Evolutionary conservation across 352 stramenopile species (phyloP).

Genomic region (Globisporangium carolinianum): DNA sequence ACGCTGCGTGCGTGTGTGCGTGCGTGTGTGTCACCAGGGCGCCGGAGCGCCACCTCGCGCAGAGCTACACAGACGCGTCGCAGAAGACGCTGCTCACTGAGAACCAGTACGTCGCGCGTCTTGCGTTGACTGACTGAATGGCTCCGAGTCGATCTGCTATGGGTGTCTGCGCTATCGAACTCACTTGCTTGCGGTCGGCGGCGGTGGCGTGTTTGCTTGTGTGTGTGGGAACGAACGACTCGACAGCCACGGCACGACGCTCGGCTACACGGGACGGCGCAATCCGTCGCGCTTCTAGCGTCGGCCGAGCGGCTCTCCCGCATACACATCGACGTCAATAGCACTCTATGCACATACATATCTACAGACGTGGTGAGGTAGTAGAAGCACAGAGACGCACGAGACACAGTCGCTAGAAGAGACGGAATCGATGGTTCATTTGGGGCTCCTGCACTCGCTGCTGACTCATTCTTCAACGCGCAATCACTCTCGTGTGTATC

Average conservation of each 20-base stretch:
- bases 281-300: conserved; percentile 9
- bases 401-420: too few relatives aligned
- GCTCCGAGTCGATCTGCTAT: too few relatives aligned
- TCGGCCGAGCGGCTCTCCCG: not conserved
- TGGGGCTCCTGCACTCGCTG: too few relatives aligned
- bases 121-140: too few relatives aligned
- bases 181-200: not conserved
- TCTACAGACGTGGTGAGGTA: not conserved
- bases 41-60: conserved; percentile 43
- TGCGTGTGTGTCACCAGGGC: not conserved
- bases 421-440: too few relatives aligned
- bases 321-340: too few relatives aligned
- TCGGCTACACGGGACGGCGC: conserved; percentile 14
- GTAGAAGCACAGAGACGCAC: too few relatives aligned
- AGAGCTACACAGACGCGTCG: conserved; percentile 43
- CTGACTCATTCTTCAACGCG: too few relatives aligned
- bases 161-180: not conserved
- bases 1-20: not conserved
- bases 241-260: conserved; percentile 10
- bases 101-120: conserved; percentile 45
- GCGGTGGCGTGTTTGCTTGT: too few relatives aligned
- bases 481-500: too few relatives aligned
- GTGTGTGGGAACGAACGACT: not conserved
- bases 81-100: conserved; percentile 57
- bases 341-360: not conserved